Base-by-base conservation (phyloP, 73 alveolate species). In the Blepharisma stoltei region DNA sequence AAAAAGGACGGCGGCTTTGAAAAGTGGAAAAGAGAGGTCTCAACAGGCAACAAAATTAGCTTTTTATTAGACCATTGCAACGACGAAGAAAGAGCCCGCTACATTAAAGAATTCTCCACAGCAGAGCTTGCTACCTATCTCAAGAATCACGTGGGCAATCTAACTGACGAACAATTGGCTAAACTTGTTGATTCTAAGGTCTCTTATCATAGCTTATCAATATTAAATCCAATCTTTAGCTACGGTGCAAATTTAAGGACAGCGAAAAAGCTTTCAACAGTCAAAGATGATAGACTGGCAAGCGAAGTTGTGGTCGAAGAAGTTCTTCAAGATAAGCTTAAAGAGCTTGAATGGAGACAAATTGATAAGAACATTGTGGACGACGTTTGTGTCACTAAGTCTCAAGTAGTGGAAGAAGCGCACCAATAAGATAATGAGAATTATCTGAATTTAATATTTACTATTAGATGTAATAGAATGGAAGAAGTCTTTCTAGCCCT, bases 261-360 rank as follows among this genome's bases (percentile, higher is more conserved):
- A n/a, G 11, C 23, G 5, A 11, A n/a, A 25, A 25, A 8, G 18
- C 14, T 25, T 20, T 60, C 46, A 20, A 1, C 73, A 60, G 46
- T 60, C 46, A 25, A 60, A 38, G 73, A 60, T 1, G 48, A 1
- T 1, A 11, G 45, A 60, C 46, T 1, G 37, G 48, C 23, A 60
- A 60, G 23, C n/a, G 23, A 20, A 4, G 66, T 20, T 4, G 23
- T 60, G 11, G 48, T 60, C 0, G 23, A 60, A 25, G 11, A 14
- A 14, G 4, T 9, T 38, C 46, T 60, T n/a, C 1, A 60, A 20
- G 23, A 9, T 25, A 60, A 60, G 46, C 45, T 60, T 9, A 60
- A 60, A 60, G 73, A 60, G 23, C 73, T 60, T 25, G 73, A 60
- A 60, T 60, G 73, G 73, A 14, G 73, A 60, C n/a, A n/a, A 20